These are phyloP conservation scores for Blastobotrys malaysiensis DNA, from an alignment of 1,139 yeast species.

Conservation along the genomic window DNA sequence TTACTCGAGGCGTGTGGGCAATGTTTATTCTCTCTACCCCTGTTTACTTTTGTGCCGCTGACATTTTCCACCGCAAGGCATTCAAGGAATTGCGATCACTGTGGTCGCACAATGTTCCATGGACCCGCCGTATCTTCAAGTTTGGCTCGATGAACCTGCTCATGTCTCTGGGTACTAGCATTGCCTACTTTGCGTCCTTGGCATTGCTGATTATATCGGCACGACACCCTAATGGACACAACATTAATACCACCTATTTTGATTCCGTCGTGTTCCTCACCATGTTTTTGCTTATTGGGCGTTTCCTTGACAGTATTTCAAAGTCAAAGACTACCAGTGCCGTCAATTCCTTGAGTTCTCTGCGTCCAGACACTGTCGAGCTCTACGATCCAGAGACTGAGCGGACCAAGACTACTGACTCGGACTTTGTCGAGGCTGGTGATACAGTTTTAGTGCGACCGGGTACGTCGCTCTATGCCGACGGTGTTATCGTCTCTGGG, in stretches of 20 bases:
- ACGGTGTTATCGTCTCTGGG: constrained; percentile 58
- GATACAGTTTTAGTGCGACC: constrained; percentile 55
- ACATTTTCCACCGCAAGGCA: constrained; percentile 65
- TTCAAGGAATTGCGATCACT: constrained; percentile 50
- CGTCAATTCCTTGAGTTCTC: constrained; percentile 46
- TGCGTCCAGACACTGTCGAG: constrained; percentile 49
- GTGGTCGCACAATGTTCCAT: constrained; percentile 54
- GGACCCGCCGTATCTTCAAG: constrained; percentile 51
- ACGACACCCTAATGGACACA: constrained; percentile 32
- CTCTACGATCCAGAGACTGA: constrained; percentile 36
- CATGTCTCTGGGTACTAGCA: constrained; percentile 67
- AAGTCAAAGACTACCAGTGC: constrained; percentile 66
- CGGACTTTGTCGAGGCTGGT: constrained; percentile 56
- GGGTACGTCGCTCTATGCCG: constrained; percentile 72
- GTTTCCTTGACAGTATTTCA: constrained; percentile 60
- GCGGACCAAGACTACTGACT: constrained; percentile 33
- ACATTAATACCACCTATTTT: constrained; percentile 61
- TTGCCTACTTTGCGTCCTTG: constrained; percentile 66
- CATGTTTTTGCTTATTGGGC: constrained; percentile 63
- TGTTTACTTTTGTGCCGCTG: constrained; percentile 69
- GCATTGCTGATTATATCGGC: constrained; percentile 51
- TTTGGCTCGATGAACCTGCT: constrained; percentile 76
- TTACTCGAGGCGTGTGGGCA: constrained; percentile 60
- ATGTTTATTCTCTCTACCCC: constrained; percentile 63
- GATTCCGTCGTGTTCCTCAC: constrained; percentile 75